phyloP scores from a whole-genome alignment of 164 flowering plant genomes.

The Dillenia turbinata region DNA sequence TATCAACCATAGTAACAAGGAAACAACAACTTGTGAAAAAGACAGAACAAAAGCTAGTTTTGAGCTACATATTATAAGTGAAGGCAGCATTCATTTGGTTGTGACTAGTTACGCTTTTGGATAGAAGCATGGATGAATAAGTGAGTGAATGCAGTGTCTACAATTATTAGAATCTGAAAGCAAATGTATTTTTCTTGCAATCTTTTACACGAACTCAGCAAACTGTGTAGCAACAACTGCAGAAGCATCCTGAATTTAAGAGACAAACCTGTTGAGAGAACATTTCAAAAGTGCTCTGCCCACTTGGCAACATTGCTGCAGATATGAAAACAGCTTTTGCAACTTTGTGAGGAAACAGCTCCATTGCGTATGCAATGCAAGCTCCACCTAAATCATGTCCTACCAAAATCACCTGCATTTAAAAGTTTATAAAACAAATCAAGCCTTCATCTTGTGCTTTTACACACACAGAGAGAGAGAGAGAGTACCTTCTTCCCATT shows the following conservation, averaged over 20 bases:
- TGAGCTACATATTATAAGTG: no score
- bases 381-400: constrained; percentile 29
- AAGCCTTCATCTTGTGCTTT: no score
- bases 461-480: no score
- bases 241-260: neutral
- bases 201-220: neutral
- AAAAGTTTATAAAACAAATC: neutral
- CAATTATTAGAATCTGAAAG: neutral
- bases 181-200: neutral
- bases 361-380: constrained; percentile 25
- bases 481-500: constrained; percentile 66
- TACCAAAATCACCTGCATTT: constrained; percentile 49
- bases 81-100: no score
- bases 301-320: constrained; percentile 21
- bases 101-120: no score
- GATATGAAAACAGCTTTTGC: constrained; percentile 21
- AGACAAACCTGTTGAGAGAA: constrained; percentile 6
- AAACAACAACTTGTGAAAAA: no score
- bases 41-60: no score
- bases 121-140: neutral
- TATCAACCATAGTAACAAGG: no score
- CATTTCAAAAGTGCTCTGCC: constrained; percentile 65
- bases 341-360: constrained; percentile 18
- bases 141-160: neutral
- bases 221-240: neutral